Conservation (phyloP, 148 eudicot species). For the Cornus florida region DNA sequence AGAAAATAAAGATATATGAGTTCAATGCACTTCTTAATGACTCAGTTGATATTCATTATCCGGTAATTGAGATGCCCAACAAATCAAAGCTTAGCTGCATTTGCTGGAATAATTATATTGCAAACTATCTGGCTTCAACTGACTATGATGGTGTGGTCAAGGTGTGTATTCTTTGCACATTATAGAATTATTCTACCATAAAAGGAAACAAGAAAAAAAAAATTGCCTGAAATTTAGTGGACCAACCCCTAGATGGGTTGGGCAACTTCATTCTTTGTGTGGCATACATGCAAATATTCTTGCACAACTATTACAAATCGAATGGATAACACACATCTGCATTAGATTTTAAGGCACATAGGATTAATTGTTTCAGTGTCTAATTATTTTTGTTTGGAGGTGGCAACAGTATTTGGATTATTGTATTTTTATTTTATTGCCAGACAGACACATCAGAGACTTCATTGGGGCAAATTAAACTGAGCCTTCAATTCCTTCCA, state of each 20-base stretch:
- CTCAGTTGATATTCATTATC: constrained; percentile 81
- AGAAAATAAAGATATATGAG: constrained; percentile 81
- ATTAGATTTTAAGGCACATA: constrained; percentile 1
- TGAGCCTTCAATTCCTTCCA: too few species aligned
- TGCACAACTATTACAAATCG: not conserved
- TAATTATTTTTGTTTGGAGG: too few species aligned
- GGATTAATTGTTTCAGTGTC: not conserved
- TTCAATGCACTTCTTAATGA: constrained; percentile 55
- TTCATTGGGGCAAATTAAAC: too few species aligned
- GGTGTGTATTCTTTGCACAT: constrained; percentile 40
- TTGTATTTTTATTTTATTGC: too few species aligned
- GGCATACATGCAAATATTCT: not conserved
- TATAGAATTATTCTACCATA: not conserved
- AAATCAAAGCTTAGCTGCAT: constrained; percentile 75
- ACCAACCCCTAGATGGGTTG: not conserved
- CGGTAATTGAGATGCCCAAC: constrained; percentile 75
- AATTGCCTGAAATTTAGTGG: not conserved
- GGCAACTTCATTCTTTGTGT: not conserved
- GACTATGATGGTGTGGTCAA: constrained; percentile 91
- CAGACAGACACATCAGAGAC: too few species aligned
- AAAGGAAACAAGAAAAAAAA: too few species aligned
- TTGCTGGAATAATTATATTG: constrained; percentile 81
- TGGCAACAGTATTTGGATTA: too few species aligned
- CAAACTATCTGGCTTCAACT: constrained; percentile 82
- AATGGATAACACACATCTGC: not conserved